Percentiles rank a stretch among this genome's conserved stretches.
phyloP scores from a whole-genome alignment of 164 flowering plant species.

The Kingdonia uniflora region DNA sequence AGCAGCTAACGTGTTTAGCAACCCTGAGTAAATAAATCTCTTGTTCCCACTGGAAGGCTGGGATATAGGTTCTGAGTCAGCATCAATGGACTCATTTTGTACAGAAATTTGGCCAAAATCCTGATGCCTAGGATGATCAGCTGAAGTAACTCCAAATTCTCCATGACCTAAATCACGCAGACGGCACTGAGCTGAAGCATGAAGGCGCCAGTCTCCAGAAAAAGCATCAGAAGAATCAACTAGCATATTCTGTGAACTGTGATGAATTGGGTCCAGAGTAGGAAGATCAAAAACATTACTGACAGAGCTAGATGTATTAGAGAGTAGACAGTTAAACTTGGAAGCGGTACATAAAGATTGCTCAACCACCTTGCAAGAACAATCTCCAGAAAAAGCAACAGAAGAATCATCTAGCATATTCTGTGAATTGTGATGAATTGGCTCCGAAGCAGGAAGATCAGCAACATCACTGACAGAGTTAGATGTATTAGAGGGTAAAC shows the following conservation, averaged over 20 bases:
- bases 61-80: no score
- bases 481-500: not conserved
- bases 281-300: not conserved
- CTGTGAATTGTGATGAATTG: not conserved
- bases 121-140: no score
- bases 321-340: not conserved
- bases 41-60: no score
- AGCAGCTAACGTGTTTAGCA: no score
- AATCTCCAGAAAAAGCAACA: not conserved
- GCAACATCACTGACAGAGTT: not conserved
- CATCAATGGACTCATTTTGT: no score
- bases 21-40: no score
- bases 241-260: not conserved
- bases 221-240: not conserved
- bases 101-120: no score
- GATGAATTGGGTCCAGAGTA: not conserved
- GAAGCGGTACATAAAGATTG: not conserved
- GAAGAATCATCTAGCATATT: not conserved
- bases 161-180: no score
- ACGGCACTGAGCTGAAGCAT: no score
- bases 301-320: not conserved
- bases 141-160: no score
- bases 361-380: conserved; percentile 1
- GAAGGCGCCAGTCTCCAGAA: no score
- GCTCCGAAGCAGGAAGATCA: not conserved